Evolutionary conservation across 495 filamentous ascomycete species (phyloP).

Genomic region (Elaphomyces granulatus): DNA sequence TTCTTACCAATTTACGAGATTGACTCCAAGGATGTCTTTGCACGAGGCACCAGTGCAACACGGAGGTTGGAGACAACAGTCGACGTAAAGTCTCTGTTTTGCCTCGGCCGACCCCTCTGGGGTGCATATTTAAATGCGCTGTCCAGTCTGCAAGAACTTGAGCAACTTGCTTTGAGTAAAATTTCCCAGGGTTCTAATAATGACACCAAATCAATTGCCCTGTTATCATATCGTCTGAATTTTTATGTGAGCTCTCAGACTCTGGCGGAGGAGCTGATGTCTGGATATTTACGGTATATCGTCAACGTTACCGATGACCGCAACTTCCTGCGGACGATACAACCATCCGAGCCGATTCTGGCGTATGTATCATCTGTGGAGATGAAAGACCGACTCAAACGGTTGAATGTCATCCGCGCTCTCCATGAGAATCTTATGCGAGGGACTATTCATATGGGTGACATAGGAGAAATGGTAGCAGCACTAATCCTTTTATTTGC

Average conservation of each 20-base stretch:
- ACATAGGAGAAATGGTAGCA: neutral
- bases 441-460: neutral
- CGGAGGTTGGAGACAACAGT: neutral
- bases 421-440: neutral
- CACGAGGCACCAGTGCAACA: neutral
- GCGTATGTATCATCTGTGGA: neutral
- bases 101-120: neutral
- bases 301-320: conserved; percentile 1
- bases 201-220: too few species aligned
- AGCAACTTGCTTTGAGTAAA: neutral
- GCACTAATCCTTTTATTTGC: too few species aligned
- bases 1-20: neutral
- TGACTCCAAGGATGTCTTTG: neutral
- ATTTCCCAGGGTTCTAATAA: neutral
- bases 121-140: neutral
- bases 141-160: too few species aligned
- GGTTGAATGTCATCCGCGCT: neutral
- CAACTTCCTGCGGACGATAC: neutral
- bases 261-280: neutral
- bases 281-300: neutral
- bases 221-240: neutral
- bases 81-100: neutral
- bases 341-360: conserved; percentile 1
- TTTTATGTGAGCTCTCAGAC: neutral
- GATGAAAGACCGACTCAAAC: neutral